Percentiles rank a stretch among this genome's conserved stretches.
Evolutionary conservation across 2,329 filamentous ascomycete species (phyloP).

Genomic region (Metarhizium sp.): DNA sequence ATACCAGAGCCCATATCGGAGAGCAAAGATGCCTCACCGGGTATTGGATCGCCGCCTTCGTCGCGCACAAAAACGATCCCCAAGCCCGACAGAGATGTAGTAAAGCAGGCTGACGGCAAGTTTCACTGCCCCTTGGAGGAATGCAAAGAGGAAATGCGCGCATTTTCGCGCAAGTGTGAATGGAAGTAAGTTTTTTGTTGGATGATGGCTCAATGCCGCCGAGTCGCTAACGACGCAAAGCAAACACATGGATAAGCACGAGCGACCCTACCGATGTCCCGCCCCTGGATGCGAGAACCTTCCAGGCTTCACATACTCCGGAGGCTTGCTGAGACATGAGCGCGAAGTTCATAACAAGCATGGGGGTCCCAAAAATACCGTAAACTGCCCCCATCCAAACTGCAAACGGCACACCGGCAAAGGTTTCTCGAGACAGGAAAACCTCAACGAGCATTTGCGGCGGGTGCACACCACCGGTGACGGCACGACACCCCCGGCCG

Average conservation of each 20-base stretch:
- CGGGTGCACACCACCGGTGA: slow-evolving; percentile 64
- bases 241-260: slow-evolving; percentile 98
- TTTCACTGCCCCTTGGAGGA: slow-evolving; percentile 64
- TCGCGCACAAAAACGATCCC: slow-evolving; percentile 42
- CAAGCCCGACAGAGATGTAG: slow-evolving; percentile 48
- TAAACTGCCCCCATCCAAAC: slow-evolving; percentile 76
- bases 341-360: slow-evolving; percentile 90
- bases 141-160: slow-evolving; percentile 54
- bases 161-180: slow-evolving; percentile 79
- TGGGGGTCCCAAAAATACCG: slow-evolving; percentile 75
- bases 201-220: too few relatives aligned
- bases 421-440: slow-evolving; percentile 88
- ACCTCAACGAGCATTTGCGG: slow-evolving; percentile 85
- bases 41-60: slow-evolving; percentile 21
- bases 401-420: slow-evolving; percentile 86
- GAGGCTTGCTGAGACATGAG: slow-evolving; percentile 80
- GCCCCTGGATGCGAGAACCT: slow-evolving; percentile 82
- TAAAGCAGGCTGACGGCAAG: slow-evolving; percentile 61
- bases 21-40: slow-evolving; percentile 25
- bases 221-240: slow-evolving; percentile 34
- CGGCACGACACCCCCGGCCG: slow-evolving; percentile 23
- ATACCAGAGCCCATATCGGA: slow-evolving; percentile 23
- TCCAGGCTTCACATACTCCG: slow-evolving; percentile 90
- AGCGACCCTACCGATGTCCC: slow-evolving; percentile 80
- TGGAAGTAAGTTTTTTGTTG: slow-evolving; percentile 65